Evolutionary conservation across 441 rosid genomes (phyloP), one percentile per base, ranked within the genome.

Genomic region (Populus tomentosa): DNA sequence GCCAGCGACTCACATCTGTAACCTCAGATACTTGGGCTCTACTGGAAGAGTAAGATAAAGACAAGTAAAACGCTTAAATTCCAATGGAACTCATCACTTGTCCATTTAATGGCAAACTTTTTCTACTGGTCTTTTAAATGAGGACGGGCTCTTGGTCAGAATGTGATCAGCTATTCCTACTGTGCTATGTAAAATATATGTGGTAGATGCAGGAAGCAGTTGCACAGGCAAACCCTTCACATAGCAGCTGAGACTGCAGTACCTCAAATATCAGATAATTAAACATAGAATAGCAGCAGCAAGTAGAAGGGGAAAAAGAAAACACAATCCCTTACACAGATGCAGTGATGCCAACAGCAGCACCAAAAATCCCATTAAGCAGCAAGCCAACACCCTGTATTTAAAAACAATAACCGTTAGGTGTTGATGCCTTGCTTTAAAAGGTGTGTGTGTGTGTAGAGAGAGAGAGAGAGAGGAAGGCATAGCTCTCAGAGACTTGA

Each of bases 291-390:
- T 3, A 14, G 30, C 14, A 56, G 30, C 13, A 30, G 18, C 8
- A 79, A 20, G 20, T 38, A 65, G 72, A 69, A 10, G 78, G 36
- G 3, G 28, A 30, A 36, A 5, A 18, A 10, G 28, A 68, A 30
- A 61, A 38, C 35, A 35, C 38, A 74, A 73, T 67, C 75, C 72
- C 97, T 85, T 89, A 95, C 99, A 94, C 94, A 16, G 97, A 94
- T 72, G 94, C 99, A 26, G 99, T 90, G 28, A 91, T 89, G 50
- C 98, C 99, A 40, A 86, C 89, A 78, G 83, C 74, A 74, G 98
- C 86, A 78, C 99, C 99, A 80, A 95, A 92, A 73, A 95, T 82
- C 69, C 99, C 99, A 82, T 89, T 94, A 66, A 95, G 69, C 79
- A 95, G 89, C 85, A 89, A 82, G 69, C 97, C 90, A 38, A 95